Evolutionary conservation across 2,329 filamentous ascomycete species (phyloP).

Genomic region (Cladosporium sp.): DNA sequence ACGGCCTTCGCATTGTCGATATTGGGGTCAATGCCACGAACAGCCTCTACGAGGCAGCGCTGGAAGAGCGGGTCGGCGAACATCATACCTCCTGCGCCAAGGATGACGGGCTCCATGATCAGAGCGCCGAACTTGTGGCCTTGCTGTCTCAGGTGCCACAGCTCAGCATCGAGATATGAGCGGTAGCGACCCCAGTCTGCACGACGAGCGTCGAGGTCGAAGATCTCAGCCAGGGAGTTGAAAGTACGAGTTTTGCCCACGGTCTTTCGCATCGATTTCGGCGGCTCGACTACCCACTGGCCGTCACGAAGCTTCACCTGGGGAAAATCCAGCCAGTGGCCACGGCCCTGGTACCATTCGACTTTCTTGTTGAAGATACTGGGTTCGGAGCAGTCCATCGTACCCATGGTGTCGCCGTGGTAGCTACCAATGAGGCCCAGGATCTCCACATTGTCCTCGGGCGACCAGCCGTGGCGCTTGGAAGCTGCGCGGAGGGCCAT

Average conservation of each 20-base stretch:
- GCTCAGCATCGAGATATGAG: constrained; percentile 49
- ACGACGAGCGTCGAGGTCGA: constrained; percentile 33
- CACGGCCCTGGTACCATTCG: constrained; percentile 76
- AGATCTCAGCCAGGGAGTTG: constrained; percentile 28
- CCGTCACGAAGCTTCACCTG: constrained; percentile 61
- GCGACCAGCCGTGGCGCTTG: constrained; percentile 52
- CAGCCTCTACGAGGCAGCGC: constrained; percentile 58
- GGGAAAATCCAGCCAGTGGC: constrained; percentile 75
- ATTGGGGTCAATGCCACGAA: constrained; percentile 42
- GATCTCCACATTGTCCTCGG: constrained; percentile 48
- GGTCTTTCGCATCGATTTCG: constrained; percentile 28
- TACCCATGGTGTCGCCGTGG: constrained; percentile 81
- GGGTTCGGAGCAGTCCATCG: constrained; percentile 79
- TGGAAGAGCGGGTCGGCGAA: constrained; percentile 83
- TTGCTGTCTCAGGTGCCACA: constrained; percentile 49
- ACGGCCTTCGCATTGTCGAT: constrained; percentile 1
- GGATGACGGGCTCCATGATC: constrained; percentile 71
- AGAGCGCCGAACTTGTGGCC: constrained; percentile 65
- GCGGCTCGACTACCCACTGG: constrained; percentile 58
- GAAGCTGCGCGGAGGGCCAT: constrained; percentile 71
- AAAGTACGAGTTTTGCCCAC: constrained; percentile 23
- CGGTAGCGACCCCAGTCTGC: constrained; percentile 49
- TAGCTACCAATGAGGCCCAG: constrained; percentile 75
- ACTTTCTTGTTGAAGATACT: constrained; percentile 73
- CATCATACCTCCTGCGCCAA: constrained; percentile 79